These are phyloP conservation scores for Cerrena zonata DNA, from an alignment of 1,284 basidiomycete species.

Conservation along the genomic window DNA sequence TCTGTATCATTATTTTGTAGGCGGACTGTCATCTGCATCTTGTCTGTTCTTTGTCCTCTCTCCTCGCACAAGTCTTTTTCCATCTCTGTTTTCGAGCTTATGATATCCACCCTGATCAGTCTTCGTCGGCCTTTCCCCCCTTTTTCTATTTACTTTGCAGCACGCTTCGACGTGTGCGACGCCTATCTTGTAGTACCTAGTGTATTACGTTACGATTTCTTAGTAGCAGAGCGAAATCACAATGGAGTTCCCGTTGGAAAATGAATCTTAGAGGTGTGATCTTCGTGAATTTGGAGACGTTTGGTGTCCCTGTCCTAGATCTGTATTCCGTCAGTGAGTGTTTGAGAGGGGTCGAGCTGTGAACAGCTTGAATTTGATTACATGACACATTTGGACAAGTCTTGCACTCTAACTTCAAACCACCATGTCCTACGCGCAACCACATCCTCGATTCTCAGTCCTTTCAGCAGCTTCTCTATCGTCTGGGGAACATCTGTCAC, in stretches of 20 bases:
- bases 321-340: too few species aligned
- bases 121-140: background rate
- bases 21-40: background rate
- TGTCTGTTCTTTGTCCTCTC: background rate
- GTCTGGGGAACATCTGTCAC: constrained; percentile 58
- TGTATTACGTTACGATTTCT: background rate
- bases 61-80: too few species aligned
- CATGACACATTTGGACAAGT: too few species aligned
- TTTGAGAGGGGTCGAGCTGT: too few species aligned
- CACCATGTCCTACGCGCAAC: constrained; percentile 50
- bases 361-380: too few species aligned
- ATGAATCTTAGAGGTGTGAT: background rate
- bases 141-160: background rate
- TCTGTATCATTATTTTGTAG: background rate
- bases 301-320: too few species aligned
- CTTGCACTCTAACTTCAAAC: background rate
- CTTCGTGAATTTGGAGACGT: too few species aligned
- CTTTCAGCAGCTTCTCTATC: constrained; percentile 61
- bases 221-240: constrained; percentile 1
- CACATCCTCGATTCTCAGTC: constrained; percentile 64
- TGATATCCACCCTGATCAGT: background rate
- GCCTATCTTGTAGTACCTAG: background rate
- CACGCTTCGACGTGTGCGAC: constrained; percentile 1
- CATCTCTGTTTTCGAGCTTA: background rate
- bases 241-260: constrained; percentile 1